Evolutionary conservation across 257 asterid genomes (phyloP).

Genomic region (Eustoma russellianum): DNA sequence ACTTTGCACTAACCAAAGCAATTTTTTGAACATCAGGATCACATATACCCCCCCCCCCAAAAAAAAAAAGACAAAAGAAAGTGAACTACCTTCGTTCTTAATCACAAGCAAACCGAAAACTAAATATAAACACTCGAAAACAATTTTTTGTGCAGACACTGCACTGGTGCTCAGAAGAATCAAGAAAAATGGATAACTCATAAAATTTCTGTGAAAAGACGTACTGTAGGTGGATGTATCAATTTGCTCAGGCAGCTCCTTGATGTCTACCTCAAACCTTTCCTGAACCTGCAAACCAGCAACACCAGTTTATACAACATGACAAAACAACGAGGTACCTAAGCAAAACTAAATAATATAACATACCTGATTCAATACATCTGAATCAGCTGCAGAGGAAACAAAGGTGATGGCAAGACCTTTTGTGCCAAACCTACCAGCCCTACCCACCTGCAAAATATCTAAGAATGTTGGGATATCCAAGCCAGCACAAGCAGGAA

Average conservation of each 20-base stretch:
- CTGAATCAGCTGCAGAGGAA: constrained; percentile 86
- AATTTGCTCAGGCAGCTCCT: constrained; percentile 81
- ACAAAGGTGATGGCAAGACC: constrained; percentile 95
- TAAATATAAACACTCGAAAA: too few relatives aligned
- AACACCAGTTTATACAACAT: constrained; percentile 5
- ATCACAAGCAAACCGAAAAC: too few relatives aligned
- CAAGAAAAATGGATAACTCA: too few relatives aligned
- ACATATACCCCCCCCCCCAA: too few relatives aligned
- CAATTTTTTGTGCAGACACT: too few relatives aligned
- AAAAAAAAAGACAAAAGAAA: too few relatives aligned
- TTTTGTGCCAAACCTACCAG: constrained; percentile 91
- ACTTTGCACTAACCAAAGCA: too few relatives aligned
- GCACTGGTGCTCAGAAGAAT: too few relatives aligned
- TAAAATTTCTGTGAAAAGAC: constrained; percentile 9
- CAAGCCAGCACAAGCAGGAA: neutral
- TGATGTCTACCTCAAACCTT: constrained; percentile 75
- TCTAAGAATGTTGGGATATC: neutral
- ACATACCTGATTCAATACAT: constrained; percentile 76
- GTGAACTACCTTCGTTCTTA: too few relatives aligned
- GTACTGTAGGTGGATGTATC: constrained; percentile 83
- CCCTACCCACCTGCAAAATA: constrained; percentile 67
- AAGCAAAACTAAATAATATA: neutral
- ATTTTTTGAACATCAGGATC: too few relatives aligned
- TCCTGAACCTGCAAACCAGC: constrained; percentile 58
- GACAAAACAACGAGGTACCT: neutral